Evolutionary conservation across 2,329 filamentous ascomycete genomes (phyloP).

Genomic region (Eutypa lata): DNA sequence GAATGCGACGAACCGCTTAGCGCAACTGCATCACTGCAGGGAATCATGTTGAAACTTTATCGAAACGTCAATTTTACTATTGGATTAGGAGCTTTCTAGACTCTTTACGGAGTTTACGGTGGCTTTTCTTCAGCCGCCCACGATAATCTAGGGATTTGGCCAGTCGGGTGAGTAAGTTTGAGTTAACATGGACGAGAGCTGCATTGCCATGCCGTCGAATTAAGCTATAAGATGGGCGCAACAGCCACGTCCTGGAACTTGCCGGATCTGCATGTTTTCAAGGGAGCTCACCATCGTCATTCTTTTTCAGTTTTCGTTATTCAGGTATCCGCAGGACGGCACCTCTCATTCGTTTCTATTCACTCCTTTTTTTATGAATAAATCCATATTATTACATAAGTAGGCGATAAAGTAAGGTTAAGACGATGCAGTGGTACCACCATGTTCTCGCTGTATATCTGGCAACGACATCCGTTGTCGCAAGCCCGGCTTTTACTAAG

Average conservation of each 20-base stretch:
- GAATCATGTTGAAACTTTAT: not conserved
- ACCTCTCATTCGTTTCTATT: not conserved
- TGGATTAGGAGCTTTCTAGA: not conserved
- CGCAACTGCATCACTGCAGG: not conserved
- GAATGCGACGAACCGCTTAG: not conserved
- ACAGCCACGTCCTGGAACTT: not conserved
- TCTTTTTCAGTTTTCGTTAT: not conserved
- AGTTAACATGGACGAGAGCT: too few relatives aligned
- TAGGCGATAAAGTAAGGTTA: too few relatives aligned
- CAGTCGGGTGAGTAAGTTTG: too few relatives aligned
- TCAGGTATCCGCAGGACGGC: not conserved
- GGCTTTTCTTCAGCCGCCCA: not conserved
- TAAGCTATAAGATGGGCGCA: not conserved
- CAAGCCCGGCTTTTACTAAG: slow-evolving; percentile 16
- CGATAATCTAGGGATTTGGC: not conserved
- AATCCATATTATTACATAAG: too few relatives aligned
- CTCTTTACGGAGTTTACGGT: not conserved
- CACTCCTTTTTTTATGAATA: not conserved
- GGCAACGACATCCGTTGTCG: slow-evolving; percentile 11
- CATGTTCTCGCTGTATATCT: slow-evolving; percentile 12
- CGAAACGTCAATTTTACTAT: not conserved
- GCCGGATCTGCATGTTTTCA: not conserved
- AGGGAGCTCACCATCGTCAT: not conserved
- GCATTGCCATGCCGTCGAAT: not conserved
- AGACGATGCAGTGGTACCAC: not conserved